These are phyloP conservation scores for Beta lomatogona DNA, from an alignment of 179 eudicot genomes.

Conservation along the genomic window DNA sequence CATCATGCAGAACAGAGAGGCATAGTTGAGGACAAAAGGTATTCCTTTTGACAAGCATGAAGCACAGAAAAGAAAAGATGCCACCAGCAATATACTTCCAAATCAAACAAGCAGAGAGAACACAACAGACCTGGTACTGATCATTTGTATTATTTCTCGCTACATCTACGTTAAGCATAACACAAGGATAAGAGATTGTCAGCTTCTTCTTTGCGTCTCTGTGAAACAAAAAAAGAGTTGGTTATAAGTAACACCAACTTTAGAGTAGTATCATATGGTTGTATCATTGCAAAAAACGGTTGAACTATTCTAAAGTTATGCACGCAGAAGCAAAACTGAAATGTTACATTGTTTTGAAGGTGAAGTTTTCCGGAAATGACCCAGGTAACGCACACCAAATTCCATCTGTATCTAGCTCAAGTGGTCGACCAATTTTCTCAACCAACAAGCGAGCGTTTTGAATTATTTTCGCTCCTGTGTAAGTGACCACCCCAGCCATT, in stretches of 20 bases:
- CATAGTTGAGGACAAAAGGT: background rate
- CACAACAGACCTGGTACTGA: conserved; percentile 82
- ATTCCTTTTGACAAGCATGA: background rate
- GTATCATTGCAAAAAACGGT: background rate
- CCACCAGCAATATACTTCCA: background rate
- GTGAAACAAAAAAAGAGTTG: conserved; percentile 32
- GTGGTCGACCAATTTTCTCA: conserved; percentile 95
- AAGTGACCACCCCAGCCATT: conserved; percentile 99
- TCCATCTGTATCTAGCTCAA: conserved; percentile 97
- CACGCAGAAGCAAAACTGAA: conserved; percentile 16
- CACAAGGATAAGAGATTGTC: conserved; percentile 98
- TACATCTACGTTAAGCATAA: conserved; percentile 97
- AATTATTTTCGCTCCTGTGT: conserved; percentile 97
- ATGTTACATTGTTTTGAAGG: conserved; percentile 78
- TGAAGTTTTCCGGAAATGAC: conserved; percentile 95
- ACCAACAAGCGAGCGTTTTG: conserved; percentile 96
- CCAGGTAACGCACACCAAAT: conserved; percentile 98
- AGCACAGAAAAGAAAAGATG: background rate
- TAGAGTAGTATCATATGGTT: background rate
- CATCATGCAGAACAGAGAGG: background rate
- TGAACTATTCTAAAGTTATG: background rate
- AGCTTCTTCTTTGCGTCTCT: conserved; percentile 90
- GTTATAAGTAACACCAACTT: conserved; percentile 16
- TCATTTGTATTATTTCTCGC: conserved; percentile 97
- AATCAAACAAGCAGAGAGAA: conserved; percentile 12